Evolutionary conservation across 1,284 basidiomycete genomes (phyloP).

Genomic region (Melampsora americana): DNA sequence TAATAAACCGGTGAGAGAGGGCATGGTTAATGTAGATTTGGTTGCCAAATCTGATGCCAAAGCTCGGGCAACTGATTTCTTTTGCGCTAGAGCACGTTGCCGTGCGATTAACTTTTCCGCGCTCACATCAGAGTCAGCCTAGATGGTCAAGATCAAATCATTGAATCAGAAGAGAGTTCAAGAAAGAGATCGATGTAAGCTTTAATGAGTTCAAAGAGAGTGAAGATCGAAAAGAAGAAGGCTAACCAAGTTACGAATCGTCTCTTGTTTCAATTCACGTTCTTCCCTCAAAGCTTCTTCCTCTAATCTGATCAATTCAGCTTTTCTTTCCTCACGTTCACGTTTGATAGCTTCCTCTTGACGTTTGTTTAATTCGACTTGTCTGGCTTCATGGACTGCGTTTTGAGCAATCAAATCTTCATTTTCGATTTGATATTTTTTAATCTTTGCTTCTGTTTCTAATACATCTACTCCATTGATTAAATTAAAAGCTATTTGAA

Average conservation of each 20-base stretch:
- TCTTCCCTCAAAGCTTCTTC: constrained; percentile 40
- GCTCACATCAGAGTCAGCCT: constrained; percentile 35
- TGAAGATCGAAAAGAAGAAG: background rate
- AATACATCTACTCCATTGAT: constrained; percentile 85
- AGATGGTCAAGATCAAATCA: background rate
- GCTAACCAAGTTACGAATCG: constrained; percentile 39
- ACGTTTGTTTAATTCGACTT: constrained; percentile 66
- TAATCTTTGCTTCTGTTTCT: constrained; percentile 78
- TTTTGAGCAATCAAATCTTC: constrained; percentile 74
- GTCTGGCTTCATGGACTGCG: constrained; percentile 70
- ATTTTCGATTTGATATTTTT: constrained; percentile 74
- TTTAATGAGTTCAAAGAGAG: too few species aligned
- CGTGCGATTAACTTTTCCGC: constrained; percentile 33
- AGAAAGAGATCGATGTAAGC: too few species aligned
- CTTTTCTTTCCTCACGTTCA: constrained; percentile 37
- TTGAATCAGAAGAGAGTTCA: background rate
- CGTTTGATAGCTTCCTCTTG: constrained; percentile 63
- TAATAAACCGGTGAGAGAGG: constrained; percentile 22
- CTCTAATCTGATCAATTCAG: constrained; percentile 32
- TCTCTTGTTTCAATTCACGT: constrained; percentile 33
- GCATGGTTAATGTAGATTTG: constrained; percentile 26
- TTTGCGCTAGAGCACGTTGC: constrained; percentile 30
- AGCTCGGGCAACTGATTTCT: constrained; percentile 22
- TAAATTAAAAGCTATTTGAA: constrained; percentile 77
- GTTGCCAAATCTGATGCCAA: constrained; percentile 36